These are phyloP conservation scores for Pterula multifida DNA, from an alignment of 1,284 basidiomycete species.

Conservation along the genomic window DNA sequence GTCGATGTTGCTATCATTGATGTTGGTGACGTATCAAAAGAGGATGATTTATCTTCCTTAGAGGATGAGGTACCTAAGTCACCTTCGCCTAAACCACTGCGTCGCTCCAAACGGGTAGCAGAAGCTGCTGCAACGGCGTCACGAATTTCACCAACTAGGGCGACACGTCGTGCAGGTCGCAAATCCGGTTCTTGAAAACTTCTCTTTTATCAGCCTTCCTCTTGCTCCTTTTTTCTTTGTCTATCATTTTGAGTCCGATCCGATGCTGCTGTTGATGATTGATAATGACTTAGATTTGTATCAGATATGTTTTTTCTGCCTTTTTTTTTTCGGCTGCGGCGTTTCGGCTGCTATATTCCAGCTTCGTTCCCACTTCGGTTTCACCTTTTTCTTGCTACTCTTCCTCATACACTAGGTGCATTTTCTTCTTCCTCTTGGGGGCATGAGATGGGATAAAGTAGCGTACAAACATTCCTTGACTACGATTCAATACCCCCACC, in stretches of 20 bases:
- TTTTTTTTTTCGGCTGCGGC: slow-evolving; percentile 8
- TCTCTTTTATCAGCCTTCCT: slow-evolving; percentile 6
- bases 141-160: slow-evolving; percentile 20
- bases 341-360: not conserved
- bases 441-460: slow-evolving; percentile 1
- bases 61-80: not conserved
- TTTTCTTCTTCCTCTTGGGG: not conserved
- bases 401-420: not conserved
- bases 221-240: slow-evolving; percentile 6
- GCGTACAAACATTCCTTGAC: slow-evolving; percentile 2
- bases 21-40: not conserved
- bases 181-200: not conserved
- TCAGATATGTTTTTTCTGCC: slow-evolving; percentile 11
- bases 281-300: slow-evolving; percentile 17
- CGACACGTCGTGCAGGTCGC: slow-evolving; percentile 11
- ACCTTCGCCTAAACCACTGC: slow-evolving; percentile 19
- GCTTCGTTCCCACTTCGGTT: not conserved
- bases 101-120: slow-evolving; percentile 59
- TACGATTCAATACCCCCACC: slow-evolving; percentile 1
- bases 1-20: slow-evolving; percentile 2
- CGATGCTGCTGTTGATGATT: too few species aligned
- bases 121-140: slow-evolving; percentile 36
- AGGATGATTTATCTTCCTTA: not conserved
- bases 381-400: not conserved
- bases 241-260: slow-evolving; percentile 3